phyloP scores from a whole-genome alignment of 1,284 basidiomycete species.

The Neonothopanus nambi region DNA sequence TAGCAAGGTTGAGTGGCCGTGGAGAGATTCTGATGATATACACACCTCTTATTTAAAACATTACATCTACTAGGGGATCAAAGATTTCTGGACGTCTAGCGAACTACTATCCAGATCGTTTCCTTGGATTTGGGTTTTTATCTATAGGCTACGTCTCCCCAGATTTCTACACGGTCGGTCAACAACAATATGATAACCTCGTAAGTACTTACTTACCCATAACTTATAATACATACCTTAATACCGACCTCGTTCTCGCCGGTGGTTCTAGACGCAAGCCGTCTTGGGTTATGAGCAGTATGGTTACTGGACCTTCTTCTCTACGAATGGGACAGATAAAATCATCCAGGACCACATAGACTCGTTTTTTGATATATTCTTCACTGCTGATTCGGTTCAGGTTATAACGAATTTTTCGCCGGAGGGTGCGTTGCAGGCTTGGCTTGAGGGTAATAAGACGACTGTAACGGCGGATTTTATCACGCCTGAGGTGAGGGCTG shows the following conservation, averaged over 20 bases:
- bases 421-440: constrained; percentile 30
- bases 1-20: no score
- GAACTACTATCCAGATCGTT: constrained; percentile 38
- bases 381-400: constrained; percentile 27
- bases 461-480: constrained; percentile 18
- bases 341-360: constrained; percentile 32
- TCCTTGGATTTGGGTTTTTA: constrained; percentile 44
- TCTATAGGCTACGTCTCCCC: constrained; percentile 40
- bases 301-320: constrained; percentile 40
- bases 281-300: constrained; percentile 29
- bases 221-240: no score
- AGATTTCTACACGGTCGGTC: not conserved
- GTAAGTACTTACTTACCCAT: not conserved
- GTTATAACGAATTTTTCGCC: constrained; percentile 23
- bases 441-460: constrained; percentile 26
- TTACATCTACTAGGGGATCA: constrained; percentile 35
- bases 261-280: no score
- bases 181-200: not conserved
- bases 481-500: constrained; percentile 6
- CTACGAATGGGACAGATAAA: constrained; percentile 27
- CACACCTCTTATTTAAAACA: not conserved
- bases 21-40: not conserved
- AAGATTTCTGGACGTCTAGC: constrained; percentile 36
- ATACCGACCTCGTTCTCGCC: no score
- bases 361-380: constrained; percentile 20